phyloP scores from a whole-genome alignment of 768 basidiomycete genomes.

The Calvatia gigantea region DNA sequence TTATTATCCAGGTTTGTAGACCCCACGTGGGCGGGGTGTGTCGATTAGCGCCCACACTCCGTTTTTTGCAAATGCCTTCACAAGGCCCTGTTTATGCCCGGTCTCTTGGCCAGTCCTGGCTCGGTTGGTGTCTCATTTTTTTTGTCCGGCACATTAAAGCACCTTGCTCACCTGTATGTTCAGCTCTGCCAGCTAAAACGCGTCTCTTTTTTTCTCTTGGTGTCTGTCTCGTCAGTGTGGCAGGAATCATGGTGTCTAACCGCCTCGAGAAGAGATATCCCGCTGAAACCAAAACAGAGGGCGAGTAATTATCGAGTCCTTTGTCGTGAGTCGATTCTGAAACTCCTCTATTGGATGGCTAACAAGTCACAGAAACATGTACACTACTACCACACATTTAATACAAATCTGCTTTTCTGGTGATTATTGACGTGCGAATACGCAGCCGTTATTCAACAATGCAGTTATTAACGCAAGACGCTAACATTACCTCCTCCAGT shows the following conservation, averaged over 20 bases:
- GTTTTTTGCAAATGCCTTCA: neutral
- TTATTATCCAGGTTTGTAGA: neutral
- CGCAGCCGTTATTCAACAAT: too few species aligned
- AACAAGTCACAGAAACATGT: neutral
- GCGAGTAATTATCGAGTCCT: neutral
- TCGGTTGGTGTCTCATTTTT: conserved; percentile 21
- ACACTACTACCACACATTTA: neutral
- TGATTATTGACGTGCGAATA: too few species aligned
- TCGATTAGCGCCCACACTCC: neutral
- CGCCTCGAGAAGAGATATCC: conserved; percentile 44
- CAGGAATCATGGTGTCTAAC: conserved; percentile 47
- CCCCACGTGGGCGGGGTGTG: neutral
- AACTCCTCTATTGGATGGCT: neutral
- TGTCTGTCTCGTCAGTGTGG: conserved; percentile 41
- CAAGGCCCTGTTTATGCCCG: conserved; percentile 11
- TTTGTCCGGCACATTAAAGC: conserved; percentile 2
- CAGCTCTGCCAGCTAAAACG: conserved; percentile 53
- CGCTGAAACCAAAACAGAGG: conserved; percentile 2
- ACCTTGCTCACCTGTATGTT: conserved; percentile 6
- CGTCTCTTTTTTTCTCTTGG: conserved; percentile 49
- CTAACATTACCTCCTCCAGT: too few species aligned
- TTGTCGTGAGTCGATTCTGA: neutral
- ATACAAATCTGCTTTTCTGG: neutral
- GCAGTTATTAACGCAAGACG: too few species aligned
- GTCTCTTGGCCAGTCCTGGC: conserved; percentile 36